These are phyloP conservation scores for Clonostachys solani DNA, from an alignment of 2,329 filamentous ascomycete genomes.

Conservation along the genomic window DNA sequence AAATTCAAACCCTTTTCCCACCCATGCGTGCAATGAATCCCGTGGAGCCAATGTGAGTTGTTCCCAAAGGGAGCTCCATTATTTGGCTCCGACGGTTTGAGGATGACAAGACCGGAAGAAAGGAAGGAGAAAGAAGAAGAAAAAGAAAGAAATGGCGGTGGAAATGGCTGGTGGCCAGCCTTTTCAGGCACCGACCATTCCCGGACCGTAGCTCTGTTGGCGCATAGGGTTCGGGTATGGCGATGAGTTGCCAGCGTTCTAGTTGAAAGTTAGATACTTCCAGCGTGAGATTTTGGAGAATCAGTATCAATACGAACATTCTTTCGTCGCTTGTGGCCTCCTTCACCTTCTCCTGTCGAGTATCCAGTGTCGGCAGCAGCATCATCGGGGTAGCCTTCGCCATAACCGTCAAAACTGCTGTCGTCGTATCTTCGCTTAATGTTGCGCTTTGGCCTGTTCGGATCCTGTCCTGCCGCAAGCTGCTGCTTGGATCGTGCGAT, in stretches of 20 bases:
- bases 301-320: constrained; percentile 39
- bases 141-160: not conserved
- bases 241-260: constrained; percentile 42
- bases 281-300: not conserved
- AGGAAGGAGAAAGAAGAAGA: not conserved
- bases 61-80: not conserved
- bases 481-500: constrained; percentile 28
- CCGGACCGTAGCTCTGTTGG: constrained; percentile 51
- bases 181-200: constrained; percentile 51
- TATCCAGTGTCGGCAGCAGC: constrained; percentile 49
- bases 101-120: not conserved
- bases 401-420: constrained; percentile 69
- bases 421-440: constrained; percentile 72
- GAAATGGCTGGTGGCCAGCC: not conserved
- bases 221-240: constrained; percentile 37
- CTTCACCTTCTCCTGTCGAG: constrained; percentile 69
- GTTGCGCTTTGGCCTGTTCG: constrained; percentile 56
- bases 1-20: constrained; percentile 4
- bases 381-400: constrained; percentile 67
- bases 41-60: constrained; percentile 3
- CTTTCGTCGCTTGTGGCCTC: constrained; percentile 61
- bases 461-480: constrained; percentile 34
- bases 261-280: constrained; percentile 31
- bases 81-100: not conserved
- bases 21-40: constrained; percentile 6